phyloP scores from a whole-genome alignment of 805 yeast species.

The Candida berthetii region DNA sequence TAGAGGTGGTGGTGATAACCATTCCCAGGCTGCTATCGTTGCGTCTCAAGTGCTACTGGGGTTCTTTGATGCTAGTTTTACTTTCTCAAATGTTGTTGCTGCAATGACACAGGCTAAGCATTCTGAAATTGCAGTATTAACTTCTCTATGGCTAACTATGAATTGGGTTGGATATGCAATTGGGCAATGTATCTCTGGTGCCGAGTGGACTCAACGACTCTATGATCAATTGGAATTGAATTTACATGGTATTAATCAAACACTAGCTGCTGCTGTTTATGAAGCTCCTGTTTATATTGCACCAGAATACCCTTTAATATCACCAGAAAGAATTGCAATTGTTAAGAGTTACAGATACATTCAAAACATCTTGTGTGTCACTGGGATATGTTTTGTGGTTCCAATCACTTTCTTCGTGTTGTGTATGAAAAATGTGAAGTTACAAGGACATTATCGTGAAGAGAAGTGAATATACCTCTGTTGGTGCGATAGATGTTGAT shows the following conservation, averaged over 20 bases:
- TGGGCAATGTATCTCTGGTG: slow-evolving; percentile 62
- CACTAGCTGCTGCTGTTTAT: neutral
- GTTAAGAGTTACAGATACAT: neutral
- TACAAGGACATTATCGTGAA: too few species aligned
- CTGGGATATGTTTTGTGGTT: neutral
- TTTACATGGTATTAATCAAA: neutral
- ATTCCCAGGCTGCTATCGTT: slow-evolving; percentile 49
- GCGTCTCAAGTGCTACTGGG: slow-evolving; percentile 62
- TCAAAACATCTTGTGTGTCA: neutral
- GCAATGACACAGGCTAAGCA: slow-evolving; percentile 56
- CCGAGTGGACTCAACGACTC: slow-evolving; percentile 56
- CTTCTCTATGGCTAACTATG: slow-evolving; percentile 49
- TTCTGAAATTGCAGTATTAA: slow-evolving; percentile 57
- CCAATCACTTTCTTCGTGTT: too few species aligned
- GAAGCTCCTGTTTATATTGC: neutral
- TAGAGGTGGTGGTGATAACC: slow-evolving; percentile 40
- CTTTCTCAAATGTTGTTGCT: slow-evolving; percentile 60
- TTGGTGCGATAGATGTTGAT: too few species aligned
- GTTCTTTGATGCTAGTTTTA: slow-evolving; percentile 47
- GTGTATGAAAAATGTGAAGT: too few species aligned
- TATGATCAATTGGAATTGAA: slow-evolving; percentile 6
- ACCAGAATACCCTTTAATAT: too few species aligned
- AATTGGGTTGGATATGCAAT: slow-evolving; percentile 60
- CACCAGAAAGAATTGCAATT: too few species aligned
- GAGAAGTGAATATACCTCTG: too few species aligned